Evolutionary conservation across 768 basidiomycete species (phyloP), one percentile per base, ranked within the genome.

Genomic region (Calocybe gangraenosa): DNA sequence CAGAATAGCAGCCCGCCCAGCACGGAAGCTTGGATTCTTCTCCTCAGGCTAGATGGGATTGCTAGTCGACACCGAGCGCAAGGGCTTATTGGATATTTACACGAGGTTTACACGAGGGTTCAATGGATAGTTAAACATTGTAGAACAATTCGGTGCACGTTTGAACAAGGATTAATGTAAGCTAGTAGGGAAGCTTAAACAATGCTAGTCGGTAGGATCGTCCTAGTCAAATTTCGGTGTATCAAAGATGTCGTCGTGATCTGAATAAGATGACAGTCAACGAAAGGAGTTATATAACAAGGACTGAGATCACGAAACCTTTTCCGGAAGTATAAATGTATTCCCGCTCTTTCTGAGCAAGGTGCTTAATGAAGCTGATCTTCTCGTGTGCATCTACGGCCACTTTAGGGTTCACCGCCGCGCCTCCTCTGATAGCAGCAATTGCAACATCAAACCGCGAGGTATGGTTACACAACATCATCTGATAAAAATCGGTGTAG

Each of bases 401-500:
- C 2, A 86, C 74, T 36, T 66, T 69, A 15, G 71, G 55, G 53
- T 87, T 86, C 43, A 63, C 57, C 23, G 53, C 50, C 6, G 81
- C 75, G 8, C 73, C 82, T 25, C 75, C 75, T 11, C 74, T 72
- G 28, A 87, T 68, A 7, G 84, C 85, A 10, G 70, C 71, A 3
- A 74, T 65, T 23, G 84, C 85, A 31, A 87, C 73, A 43, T 82
- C 67, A 59, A 78, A 87, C 30, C 85, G 73, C 22, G 83, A 84
- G 0, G 82, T 82, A 41, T 69, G 65, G 61, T 87, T 87, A 59
- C 74, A 73, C 14, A 87, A 61, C 84, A 87, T 82, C 86, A 87
- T 87, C 80, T 84, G 23, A 3, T n/a, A 14, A n/a, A n/a, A n/a
- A n/a, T n/a, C n/a, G 7, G 25, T 7, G 14, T 17, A 36, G 31